phyloP scores from a whole-genome alignment of 2,329 filamentous ascomycete species.

The Talaromyces amestolkiae region DNA sequence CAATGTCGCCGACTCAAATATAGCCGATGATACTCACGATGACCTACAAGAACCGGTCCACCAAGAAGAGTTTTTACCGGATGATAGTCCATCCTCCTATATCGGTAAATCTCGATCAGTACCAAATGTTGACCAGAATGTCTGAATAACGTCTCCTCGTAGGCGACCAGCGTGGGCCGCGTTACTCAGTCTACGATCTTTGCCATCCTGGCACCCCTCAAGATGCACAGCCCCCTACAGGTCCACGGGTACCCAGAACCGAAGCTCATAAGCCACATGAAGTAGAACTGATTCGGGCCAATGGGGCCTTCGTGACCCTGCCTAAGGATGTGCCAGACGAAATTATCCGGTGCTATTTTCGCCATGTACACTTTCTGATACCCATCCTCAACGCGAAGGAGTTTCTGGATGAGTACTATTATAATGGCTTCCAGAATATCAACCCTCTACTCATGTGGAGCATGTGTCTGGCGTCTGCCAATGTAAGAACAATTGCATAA shows the following conservation, averaged over 20 bases:
- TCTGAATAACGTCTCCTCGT: not conserved
- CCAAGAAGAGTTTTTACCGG: not conserved
- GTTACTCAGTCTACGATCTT: conserved; percentile 12
- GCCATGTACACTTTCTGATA: not conserved
- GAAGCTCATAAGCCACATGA: not conserved
- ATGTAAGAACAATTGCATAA: not conserved
- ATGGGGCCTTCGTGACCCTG: not conserved
- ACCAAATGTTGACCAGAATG: not conserved
- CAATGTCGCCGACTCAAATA: not conserved
- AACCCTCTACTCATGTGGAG: not conserved
- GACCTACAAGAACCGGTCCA: not conserved
- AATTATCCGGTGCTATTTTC: not conserved
- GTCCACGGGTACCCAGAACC: not conserved
- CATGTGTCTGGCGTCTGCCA: not conserved
- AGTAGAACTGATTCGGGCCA: not conserved
- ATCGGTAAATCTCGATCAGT: not conserved
- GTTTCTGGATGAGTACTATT: not conserved
- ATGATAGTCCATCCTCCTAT: not conserved
- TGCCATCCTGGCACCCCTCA: conserved; percentile 10
- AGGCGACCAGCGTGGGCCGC: conserved; percentile 9
- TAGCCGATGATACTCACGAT: not conserved
- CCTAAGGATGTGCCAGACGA: not conserved
- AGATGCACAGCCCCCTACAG: not conserved
- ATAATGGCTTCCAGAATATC: not conserved
- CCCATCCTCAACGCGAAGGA: not conserved